Evolutionary conservation across 768 basidiomycete species (phyloP), one percentile per base, ranked within the genome.

Genomic region (Boletus pseudopeckii): DNA sequence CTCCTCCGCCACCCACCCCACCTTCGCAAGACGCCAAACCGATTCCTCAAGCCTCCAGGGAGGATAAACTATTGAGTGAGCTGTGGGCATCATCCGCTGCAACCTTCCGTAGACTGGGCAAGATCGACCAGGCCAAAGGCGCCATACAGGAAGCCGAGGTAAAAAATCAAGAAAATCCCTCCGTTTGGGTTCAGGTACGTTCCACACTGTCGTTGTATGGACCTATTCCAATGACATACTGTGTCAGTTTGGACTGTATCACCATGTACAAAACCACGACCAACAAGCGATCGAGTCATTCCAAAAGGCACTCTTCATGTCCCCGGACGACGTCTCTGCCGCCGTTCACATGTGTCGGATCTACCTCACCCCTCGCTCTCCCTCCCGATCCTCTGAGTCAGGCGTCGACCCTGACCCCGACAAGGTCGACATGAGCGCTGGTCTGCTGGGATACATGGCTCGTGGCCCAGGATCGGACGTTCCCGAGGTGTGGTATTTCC

Each of bases 141-240:
- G 87, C 96, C 2, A 93, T 98, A 42, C 92, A 93, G 66, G 96
- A 99, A 71, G 97, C 96, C 0, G 96, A 99, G 67, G 84, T 88
- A 4, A 78, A 82, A 58, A 92, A 96, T 65, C 87, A 91, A 58
- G 80, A 81, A 24, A 94, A 96, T 68, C 83, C 91, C 4, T 85
- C 83, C 26, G 92, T 98, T 15, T 98, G 94, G 94, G 88, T 96
- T 7, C 95, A 98, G 81, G 92, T 96, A 59, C 52, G 81, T 66
- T 42, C 11, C 22, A 24, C 4, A 18, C 1, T n/a, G 22, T 32
- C 34, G 17, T 37, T 2, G 1, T 18, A 14, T 33, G 13, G 33
- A 4, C 43, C 44, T 52, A 20, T 54, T 8, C 41, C 5, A 7
- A 56, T 42, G 39, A 66, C 40, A 11, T 2, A 30, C 44, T 39